phyloP scores from a whole-genome alignment of 208 protist species.

The Acanthamoeba sp. region DNA sequence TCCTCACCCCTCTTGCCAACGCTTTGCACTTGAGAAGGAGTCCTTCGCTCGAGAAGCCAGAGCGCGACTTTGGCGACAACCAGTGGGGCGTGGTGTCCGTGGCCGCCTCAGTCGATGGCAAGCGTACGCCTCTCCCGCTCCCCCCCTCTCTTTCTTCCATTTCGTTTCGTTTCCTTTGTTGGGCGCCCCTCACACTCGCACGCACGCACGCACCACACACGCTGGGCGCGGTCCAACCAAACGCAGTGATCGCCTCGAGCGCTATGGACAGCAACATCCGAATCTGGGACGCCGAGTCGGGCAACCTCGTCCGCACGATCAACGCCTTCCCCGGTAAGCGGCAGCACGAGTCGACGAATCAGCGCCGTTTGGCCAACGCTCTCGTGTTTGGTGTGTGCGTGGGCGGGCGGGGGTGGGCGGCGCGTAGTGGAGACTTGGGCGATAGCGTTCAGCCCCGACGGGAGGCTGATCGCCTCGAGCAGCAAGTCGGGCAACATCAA shows the following conservation, averaged over 20 bases:
- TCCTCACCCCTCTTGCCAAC: too few relatives aligned
- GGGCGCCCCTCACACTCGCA: not conserved
- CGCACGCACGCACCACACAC: not conserved
- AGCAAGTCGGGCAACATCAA: conserved; percentile 72
- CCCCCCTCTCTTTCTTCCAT: not conserved
- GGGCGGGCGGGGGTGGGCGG: too few relatives aligned
- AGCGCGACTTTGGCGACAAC: not conserved
- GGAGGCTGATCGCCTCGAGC: conserved; percentile 52
- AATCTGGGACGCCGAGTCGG: conserved; percentile 30
- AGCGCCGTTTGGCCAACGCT: too few relatives aligned
- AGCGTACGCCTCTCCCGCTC: not conserved
- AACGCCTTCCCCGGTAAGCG: conserved; percentile 6
- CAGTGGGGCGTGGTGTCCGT: conserved; percentile 66
- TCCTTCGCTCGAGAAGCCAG: conserved; percentile 30
- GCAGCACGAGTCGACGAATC: too few relatives aligned
- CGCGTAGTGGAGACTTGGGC: conserved; percentile 71
- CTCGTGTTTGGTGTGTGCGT: too few relatives aligned
- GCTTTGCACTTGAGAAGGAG: too few relatives aligned
- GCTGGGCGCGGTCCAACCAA: not conserved
- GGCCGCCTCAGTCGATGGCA: conserved; percentile 2
- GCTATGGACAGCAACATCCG: conserved; percentile 68
- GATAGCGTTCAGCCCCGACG: conserved; percentile 71
- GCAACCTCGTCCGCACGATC: conserved; percentile 60
- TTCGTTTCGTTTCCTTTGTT: not conserved
- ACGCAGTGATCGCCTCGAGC: conserved; percentile 40